Conservation (phyloP, 1,284 basidiomycete genomes). For the Athelia sp. region DNA sequence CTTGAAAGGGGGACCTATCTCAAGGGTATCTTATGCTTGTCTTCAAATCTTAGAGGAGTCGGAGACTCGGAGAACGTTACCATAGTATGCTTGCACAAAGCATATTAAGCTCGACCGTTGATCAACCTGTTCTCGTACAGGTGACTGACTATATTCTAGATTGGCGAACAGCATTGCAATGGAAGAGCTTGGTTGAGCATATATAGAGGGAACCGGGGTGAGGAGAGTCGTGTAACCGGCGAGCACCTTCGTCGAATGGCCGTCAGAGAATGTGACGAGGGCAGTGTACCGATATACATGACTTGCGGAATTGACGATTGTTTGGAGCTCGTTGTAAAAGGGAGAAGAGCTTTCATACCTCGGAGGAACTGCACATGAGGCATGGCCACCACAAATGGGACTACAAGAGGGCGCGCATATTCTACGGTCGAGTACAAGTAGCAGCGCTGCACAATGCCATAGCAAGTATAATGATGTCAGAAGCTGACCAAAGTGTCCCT, state of each 20-base stretch:
- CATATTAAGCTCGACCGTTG: no score
- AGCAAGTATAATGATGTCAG: not conserved
- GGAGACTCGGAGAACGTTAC: no score
- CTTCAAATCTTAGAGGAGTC: no score
- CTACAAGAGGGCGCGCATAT: not conserved
- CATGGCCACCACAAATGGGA: not conserved
- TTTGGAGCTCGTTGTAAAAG: not conserved
- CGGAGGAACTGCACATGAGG: not conserved
- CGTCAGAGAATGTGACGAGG: not conserved
- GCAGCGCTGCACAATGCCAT: not conserved
- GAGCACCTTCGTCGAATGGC: not conserved
- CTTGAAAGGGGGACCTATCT: no score
- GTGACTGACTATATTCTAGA: no score
- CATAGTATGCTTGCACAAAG: no score
- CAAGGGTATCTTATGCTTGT: no score
- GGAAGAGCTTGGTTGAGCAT: no score
- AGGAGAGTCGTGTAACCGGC: not conserved
- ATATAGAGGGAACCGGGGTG: not conserved
- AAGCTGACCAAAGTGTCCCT: not conserved
- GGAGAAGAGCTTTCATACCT: not conserved
- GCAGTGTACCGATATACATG: not conserved
- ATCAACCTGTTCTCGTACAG: no score
- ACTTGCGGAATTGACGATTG: not conserved
- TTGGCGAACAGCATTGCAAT: not conserved
- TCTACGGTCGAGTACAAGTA: no score